Evolutionary conservation across 306 rosid species (phyloP), one percentile per base, ranked within the genome.

Genomic region (Trifolium fragiferum): DNA sequence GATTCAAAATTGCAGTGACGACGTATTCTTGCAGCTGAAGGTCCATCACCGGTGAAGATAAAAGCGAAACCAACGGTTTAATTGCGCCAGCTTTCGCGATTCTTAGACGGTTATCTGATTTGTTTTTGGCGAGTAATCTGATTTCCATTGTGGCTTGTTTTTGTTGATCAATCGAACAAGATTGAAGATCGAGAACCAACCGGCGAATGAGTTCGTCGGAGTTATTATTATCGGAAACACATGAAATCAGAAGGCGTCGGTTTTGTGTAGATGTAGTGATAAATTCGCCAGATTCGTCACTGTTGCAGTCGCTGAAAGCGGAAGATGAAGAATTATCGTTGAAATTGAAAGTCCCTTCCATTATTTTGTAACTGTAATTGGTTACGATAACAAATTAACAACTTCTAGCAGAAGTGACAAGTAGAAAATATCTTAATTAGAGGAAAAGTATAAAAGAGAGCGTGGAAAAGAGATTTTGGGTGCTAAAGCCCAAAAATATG

Each of bases 71-170:
- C 21, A 93, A 68, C 32, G 98, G 98, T 66, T 76, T 83, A 4
- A 93, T 85, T 7, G 96, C 97, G 7, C 97, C 98, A 41, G 88
- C 87, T 43, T 76, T 79, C 0, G 90, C 96, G 76, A 93, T 88
- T 87, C 75, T 88, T 54, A 89, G 37, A n/a, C 98, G 91, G 67
- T 93, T 91, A 21, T 91, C 96, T 2, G 91, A 72, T 16, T 87
- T 91, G 80, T 91, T 89, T 76, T 93, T 93, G 19, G 97, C 92
- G 13, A 93, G 91, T 7, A 93, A 86, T n/a, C 98, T 87, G 90
- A 93, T 88, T 85, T 89, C 96, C 96, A 89, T 80, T 18, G 96
- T 97, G 49, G 98, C 96, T 41, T 93, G 98, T 72, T 93, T 93
- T 73, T 89, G 94, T 41, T 87, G 94, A 13, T 88, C 96, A 71